These are phyloP conservation scores for Galerina marginata DNA, from an alignment of 768 basidiomycete species.

Conservation along the genomic window DNA sequence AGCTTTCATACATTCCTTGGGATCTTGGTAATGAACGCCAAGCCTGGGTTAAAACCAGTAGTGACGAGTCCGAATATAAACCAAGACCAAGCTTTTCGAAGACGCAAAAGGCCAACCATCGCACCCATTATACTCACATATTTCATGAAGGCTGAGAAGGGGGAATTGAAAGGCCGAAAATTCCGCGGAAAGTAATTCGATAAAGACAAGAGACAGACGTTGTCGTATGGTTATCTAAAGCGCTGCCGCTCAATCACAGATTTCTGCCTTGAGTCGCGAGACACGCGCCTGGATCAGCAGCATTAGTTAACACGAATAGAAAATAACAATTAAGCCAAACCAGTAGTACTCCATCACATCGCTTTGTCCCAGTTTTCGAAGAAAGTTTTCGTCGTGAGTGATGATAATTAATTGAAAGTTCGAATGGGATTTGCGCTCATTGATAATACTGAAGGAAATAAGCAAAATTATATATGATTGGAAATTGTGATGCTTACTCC, in stretches of 20 bases:
- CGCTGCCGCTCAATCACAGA: conserved; percentile 76
- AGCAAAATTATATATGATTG: conserved; percentile 1
- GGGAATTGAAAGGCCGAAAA: conserved; percentile 1
- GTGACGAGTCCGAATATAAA: too few species aligned
- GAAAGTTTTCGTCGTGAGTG: conserved; percentile 96
- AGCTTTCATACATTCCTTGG: too few species aligned
- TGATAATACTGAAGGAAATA: conserved; percentile 73
- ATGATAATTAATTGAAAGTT: conserved; percentile 98
- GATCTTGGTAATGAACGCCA: too few species aligned
- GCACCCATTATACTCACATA: too few species aligned
- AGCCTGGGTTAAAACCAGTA: too few species aligned
- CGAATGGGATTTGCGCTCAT: conserved; percentile 84
- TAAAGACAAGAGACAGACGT: conserved; percentile 8
- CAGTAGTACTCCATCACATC: conserved; percentile 97
- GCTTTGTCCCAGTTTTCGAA: conserved; percentile 86
- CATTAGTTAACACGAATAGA: conserved; percentile 5
- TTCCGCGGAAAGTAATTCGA: not conserved
- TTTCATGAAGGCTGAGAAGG: not conserved
- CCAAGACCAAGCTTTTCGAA: too few species aligned
- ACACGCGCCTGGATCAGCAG: conserved; percentile 71
- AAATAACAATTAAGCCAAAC: conserved; percentile 46
- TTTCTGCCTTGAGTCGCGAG: conserved; percentile 71
- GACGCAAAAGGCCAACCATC: too few species aligned
- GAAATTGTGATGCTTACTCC: conserved; percentile 62
- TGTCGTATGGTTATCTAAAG: conserved; percentile 51